Base-by-base conservation (phyloP, 2,329 filamentous ascomycete genomes). In the Talaromyces sp. region DNA sequence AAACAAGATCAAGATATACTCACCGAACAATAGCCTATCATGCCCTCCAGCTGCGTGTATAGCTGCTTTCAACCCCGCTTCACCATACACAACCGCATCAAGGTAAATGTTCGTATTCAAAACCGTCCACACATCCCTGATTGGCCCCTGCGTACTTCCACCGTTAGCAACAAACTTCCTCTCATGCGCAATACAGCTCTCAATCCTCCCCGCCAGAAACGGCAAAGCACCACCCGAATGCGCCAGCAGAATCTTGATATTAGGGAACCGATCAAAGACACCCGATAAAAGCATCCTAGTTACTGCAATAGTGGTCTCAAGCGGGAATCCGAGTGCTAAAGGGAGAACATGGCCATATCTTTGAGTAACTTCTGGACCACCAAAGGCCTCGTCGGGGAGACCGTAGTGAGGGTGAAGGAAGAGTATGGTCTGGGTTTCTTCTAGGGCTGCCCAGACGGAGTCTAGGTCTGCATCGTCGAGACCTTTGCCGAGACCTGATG, bases 361-460 rank as follows among this genome's bases (percentile, higher is more conserved):
- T 66, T 89, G 88, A 24, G 80, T 82, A 0, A 86, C 86, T 8
- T 89, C 82, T 0, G 90, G 86, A 0, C 93, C 93, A 0, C 93
- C 93, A 79, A 91, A 97, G 3, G 96, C 91, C 9, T 87, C 85
- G 66, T 86, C 85, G 0, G 92, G 93, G 2, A 97, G 85, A 1
- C 93, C 93, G 75, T 97, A 97, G 78, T 97, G 93, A 33, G 93
- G 93, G 77, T 97, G 93, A 60, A 97, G 77, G 79, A 97, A 97
- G 58, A 96, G 82, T 27, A 90, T 81, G 39, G 92, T 81, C 8
- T 82, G 76, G 0, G 86, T 85, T 47, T 85, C 83, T 49, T 91
- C 86, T 1, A 97, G 78, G 0, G 89, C 88, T 11, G 83, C 76
- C 77, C 92, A 91, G 11, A 97, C 84, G 0, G 90, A 87, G 41